Percentiles rank a stretch among this genome's conserved stretches.
Conservation (phyloP, 345 rosid genomes). For the Rubroshorea leprosula region DNA sequence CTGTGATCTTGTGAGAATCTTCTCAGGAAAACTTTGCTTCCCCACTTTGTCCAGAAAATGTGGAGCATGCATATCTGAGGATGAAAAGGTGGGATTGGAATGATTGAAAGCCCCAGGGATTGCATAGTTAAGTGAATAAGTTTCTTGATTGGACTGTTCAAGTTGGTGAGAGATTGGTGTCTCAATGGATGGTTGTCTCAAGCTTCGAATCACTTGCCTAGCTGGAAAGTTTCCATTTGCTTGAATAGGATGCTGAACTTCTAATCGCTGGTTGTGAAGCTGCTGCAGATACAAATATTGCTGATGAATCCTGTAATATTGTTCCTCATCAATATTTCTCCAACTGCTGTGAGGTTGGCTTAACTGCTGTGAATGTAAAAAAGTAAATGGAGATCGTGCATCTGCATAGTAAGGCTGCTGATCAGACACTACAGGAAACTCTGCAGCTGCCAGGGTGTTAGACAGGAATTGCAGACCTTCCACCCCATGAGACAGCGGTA, state of each 20-base stretch:
- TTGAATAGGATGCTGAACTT: constrained; percentile 23
- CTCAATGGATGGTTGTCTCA: constrained; percentile 44
- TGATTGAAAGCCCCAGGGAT: constrained; percentile 36
- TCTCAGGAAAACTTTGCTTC: constrained; percentile 48
- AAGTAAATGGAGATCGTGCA: constrained; percentile 36
- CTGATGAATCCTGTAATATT: constrained; percentile 36
- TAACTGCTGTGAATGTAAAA: constrained; percentile 31
- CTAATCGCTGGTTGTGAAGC: constrained; percentile 29
- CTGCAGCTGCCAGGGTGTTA: constrained; percentile 34
- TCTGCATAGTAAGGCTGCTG: constrained; percentile 44
- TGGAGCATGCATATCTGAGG: constrained; percentile 20
- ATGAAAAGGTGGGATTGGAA: constrained; percentile 19
- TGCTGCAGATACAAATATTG: constrained; percentile 42
- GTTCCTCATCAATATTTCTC: constrained; percentile 47
- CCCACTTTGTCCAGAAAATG: constrained; percentile 35
- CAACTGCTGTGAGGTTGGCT: constrained; percentile 38
- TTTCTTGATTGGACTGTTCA: constrained; percentile 42
- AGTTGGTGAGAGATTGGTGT: constrained; percentile 32
- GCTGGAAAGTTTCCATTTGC: background rate
- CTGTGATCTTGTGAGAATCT: constrained; percentile 56
- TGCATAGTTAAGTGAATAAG: constrained; percentile 32
- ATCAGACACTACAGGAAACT: constrained; percentile 35
- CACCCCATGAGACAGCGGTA: constrained; percentile 39
- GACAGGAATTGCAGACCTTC: constrained; percentile 35
- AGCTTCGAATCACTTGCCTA: constrained; percentile 13